These are phyloP conservation scores for Salpingoeca rosetta DNA, from an alignment of 78 protist genomes.

Conservation along the genomic window DNA sequence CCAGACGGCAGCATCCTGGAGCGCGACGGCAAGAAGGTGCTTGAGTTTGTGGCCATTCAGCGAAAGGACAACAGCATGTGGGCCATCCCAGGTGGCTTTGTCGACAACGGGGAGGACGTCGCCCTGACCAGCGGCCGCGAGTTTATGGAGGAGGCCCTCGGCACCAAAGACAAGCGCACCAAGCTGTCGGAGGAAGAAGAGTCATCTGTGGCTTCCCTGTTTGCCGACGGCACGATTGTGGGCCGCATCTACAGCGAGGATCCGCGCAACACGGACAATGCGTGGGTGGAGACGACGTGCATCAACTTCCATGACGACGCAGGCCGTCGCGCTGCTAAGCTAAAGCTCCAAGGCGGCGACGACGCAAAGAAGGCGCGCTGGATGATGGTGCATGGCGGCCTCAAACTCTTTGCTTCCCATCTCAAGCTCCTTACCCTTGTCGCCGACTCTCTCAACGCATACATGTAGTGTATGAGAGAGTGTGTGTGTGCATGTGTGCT, in stretches of 20 bases:
- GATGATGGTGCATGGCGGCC: not conserved
- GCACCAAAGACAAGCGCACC: too few species aligned
- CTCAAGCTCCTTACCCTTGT: too few species aligned
- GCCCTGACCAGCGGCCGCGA: too few species aligned
- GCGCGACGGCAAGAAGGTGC: not conserved
- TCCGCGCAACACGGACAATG: slow-evolving; percentile 34
- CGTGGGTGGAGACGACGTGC: slow-evolving; percentile 45
- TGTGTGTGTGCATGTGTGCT: too few species aligned
- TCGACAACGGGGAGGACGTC: too few species aligned
- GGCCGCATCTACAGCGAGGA: slow-evolving; percentile 37
- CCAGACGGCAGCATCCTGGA: not conserved
- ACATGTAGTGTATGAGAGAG: too few species aligned
- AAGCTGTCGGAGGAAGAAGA: slow-evolving; percentile 16
- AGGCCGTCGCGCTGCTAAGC: not conserved
- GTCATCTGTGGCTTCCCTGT: too few species aligned
- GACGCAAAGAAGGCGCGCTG: slow-evolving; percentile 6
- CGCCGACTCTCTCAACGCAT: too few species aligned
- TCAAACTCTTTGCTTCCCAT: slow-evolving; percentile 8
- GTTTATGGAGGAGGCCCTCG: too few species aligned
- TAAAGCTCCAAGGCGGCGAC: slow-evolving; percentile 9
- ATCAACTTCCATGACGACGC: slow-evolving; percentile 26
- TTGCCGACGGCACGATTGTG: not conserved
- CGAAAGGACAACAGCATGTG: not conserved
- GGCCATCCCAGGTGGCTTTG: not conserved
- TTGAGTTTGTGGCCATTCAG: slow-evolving; percentile 16